A percentile compares a stretch with the other conserved stretches of the same genome.
Evolutionary conservation across 371 early-diverging fungal species (phyloP).

Genomic region (Rhizopus arrhizus): DNA sequence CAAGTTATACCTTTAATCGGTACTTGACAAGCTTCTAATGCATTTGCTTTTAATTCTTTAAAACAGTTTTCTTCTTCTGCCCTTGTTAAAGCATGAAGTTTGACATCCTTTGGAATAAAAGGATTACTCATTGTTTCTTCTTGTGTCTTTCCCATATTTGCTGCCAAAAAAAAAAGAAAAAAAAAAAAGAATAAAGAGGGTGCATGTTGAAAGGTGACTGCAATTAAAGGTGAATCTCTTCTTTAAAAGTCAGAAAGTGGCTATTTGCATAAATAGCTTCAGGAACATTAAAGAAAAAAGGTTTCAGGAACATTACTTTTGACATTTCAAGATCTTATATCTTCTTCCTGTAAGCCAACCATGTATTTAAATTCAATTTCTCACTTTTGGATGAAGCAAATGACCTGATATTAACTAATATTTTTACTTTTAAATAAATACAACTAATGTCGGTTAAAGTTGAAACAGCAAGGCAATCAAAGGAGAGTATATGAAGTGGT

Average conservation of each 20-base stretch:
- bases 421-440: too few species aligned
- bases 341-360: too few species aligned
- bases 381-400: too few species aligned
- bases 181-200: background rate
- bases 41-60: conserved; percentile 65
- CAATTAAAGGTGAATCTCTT: background rate
- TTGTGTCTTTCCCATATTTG: conserved; percentile 46
- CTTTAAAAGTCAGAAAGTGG: background rate
- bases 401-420: too few species aligned
- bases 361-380: too few species aligned
- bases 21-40: conserved; percentile 61
- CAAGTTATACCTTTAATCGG: conserved; percentile 58
- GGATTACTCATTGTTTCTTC: conserved; percentile 44
- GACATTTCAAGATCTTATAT: too few species aligned
- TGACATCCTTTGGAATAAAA: conserved; percentile 29
- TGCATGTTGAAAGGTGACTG: background rate
- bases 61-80: conserved; percentile 65
- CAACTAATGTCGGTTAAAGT: too few species aligned
- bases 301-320: too few species aligned
- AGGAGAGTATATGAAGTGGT: too few species aligned
- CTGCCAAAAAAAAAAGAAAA: background rate
- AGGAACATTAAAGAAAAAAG: too few species aligned
- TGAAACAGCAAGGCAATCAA: too few species aligned
- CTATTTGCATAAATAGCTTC: background rate
- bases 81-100: conserved; percentile 62